phyloP scores from a whole-genome alignment of 1,284 basidiomycete species.

The Heterobasidion annosum region DNA sequence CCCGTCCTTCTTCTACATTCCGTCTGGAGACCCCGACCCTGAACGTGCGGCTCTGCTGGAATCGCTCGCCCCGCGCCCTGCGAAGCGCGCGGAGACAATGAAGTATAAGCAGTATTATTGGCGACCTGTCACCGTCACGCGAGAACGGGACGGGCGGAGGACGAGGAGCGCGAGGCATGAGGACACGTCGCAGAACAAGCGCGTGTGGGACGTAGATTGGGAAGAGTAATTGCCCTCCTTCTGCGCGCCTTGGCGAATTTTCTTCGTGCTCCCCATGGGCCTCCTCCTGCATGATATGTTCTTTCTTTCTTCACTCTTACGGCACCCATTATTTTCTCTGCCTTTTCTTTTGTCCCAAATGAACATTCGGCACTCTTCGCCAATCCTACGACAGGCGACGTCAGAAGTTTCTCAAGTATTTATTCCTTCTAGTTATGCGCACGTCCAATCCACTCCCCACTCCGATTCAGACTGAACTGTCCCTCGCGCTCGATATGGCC shows the following conservation, averaged over 20 bases:
- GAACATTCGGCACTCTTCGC: too few species aligned
- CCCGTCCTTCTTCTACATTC: slow-evolving; percentile 70
- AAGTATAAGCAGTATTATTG: slow-evolving; percentile 80
- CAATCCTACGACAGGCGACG: too few species aligned
- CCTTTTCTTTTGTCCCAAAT: too few species aligned
- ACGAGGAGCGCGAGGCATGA: background rate
- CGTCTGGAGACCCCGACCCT: slow-evolving; percentile 57
- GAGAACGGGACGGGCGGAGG: slow-evolving; percentile 1
- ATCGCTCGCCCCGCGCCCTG: slow-evolving; percentile 66
- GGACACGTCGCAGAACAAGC: background rate
- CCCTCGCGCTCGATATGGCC: background rate
- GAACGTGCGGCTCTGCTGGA: slow-evolving; percentile 57
- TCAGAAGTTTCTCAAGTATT: background rate
- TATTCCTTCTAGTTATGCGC: background rate
- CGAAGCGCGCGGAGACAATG: slow-evolving; percentile 65
- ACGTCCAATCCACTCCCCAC: background rate
- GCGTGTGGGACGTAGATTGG: slow-evolving; percentile 13
- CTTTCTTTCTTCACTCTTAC: background rate
- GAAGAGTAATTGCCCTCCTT: slow-evolving; percentile 7
- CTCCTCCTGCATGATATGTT: too few species aligned
- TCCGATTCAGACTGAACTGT: background rate
- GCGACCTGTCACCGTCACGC: slow-evolving; percentile 31
- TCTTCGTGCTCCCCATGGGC: background rate
- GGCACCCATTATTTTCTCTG: too few species aligned
- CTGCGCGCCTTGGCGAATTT: background rate